Base-by-base conservation (phyloP, 768 basidiomycete genomes). In the Gloeopeniophorella convolvens region DNA sequence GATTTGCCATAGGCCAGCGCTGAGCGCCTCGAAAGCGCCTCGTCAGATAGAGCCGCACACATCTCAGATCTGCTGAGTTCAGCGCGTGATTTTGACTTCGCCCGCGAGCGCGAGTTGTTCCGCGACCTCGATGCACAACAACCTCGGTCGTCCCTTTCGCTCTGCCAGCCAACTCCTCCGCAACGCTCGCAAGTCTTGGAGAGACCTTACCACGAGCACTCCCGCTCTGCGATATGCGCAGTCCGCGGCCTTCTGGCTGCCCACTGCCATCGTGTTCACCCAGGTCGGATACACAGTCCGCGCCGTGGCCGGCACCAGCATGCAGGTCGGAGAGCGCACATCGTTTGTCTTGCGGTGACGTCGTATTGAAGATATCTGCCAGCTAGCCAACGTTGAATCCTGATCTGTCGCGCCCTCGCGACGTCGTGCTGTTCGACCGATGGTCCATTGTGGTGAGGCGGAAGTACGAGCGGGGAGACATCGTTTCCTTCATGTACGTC, bases 321-420 rank as follows among this genome's bases (percentile, higher is more conserved):
- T 58, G 57, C 57, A 58, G 55, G 57, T 58, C 21, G 4, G 46
- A 10, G 8, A 5, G 28, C 23, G n/a, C 12, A 45, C 20, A 7
- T 21, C 16, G 7, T 41, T n/a, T 23, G 20, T 18, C 23, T 28
- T 21, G 11, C 30, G 26, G 18, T 11, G 8, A n/a, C 5, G 4
- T 2, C 21, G 16, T 23, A 42, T 45, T 48, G 16, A 48, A 24
- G 33, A 1, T 15, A 12, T 32, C 41, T 48, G 42, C 39, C 33
- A 56, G 57, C 44, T 46, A 58, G 55, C 57, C 57, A 27, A 58
- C 57, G 10, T 31, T 58, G 16, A 58, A 58, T 37, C 57, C 57
- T 5, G 50, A 46, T 12, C 33, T 34, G 28, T 56, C 57, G 30
- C 54, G 21, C 24, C 26, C 42, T 35, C 45, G 57, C 16, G 57